A percentile compares a stretch with the other conserved stretches of the same genome.
Evolutionary conservation across 2,329 filamentous ascomycete genomes (phyloP).

Genomic region (Trichoderma arundinaceum): DNA sequence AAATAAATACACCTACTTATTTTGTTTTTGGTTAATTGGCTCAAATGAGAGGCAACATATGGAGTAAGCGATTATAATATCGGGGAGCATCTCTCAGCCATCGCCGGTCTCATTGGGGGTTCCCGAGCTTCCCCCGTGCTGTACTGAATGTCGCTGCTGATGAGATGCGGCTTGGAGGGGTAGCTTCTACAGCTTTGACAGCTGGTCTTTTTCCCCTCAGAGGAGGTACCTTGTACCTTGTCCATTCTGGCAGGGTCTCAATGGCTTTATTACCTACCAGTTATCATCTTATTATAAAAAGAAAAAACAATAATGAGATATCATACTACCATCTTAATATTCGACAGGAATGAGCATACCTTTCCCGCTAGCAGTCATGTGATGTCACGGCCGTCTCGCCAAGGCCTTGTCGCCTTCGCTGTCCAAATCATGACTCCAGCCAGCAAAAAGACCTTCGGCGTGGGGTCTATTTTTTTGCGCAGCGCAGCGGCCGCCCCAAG

Average conservation of each 20-base stretch:
- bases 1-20: background rate
- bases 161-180: slow-evolving; percentile 11
- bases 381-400: slow-evolving; percentile 22
- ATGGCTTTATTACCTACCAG: background rate
- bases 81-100: background rate
- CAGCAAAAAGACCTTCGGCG: slow-evolving; percentile 8
- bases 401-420: slow-evolving; percentile 14
- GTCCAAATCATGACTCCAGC: slow-evolving; percentile 29
- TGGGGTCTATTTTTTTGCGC: slow-evolving; percentile 27
- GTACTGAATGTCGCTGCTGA: background rate
- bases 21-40: background rate
- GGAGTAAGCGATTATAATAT: background rate
- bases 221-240: background rate
- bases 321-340: too few species aligned
- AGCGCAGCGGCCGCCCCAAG: slow-evolving; percentile 13
- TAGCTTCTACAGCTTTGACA: slow-evolving; percentile 24
- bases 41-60: background rate
- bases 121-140: slow-evolving; percentile 9
- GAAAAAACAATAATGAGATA: too few species aligned
- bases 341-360: too few species aligned
- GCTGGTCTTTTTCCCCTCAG: background rate
- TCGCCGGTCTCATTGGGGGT: background rate
- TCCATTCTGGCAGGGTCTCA: background rate
- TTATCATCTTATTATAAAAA: background rate
- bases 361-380: slow-evolving; percentile 23